Evolutionary conservation across 441 rosid genomes (phyloP).

Genomic region (Populus trichocarpa): DNA sequence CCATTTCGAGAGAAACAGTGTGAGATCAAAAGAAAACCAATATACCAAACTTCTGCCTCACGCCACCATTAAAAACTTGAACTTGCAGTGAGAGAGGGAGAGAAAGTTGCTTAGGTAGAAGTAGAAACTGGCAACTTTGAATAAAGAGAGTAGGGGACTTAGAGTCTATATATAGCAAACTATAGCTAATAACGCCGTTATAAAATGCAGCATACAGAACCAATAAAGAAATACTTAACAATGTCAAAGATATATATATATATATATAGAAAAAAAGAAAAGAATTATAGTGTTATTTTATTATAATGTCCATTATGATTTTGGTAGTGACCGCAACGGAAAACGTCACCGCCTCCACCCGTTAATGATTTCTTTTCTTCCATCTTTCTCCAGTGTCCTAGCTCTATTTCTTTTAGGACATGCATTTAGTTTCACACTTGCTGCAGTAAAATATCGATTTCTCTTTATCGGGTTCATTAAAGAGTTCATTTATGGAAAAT

Average conservation of each 20-base stretch:
- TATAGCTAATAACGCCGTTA: slow-evolving; percentile 55
- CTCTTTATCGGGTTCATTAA: neutral
- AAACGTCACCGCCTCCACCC: slow-evolving; percentile 19
- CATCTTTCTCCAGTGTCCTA: neutral
- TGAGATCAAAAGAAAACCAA: slow-evolving; percentile 19
- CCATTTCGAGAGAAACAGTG: slow-evolving; percentile 47
- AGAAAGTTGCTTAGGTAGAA: neutral
- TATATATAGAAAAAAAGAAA: no score
- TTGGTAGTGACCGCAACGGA: slow-evolving; percentile 18
- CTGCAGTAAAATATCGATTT: neutral
- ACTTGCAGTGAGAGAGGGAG: slow-evolving; percentile 18
- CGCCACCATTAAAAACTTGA: slow-evolving; percentile 48
- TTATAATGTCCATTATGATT: neutral
- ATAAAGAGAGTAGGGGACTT: slow-evolving; percentile 5
- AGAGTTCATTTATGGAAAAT: slow-evolving; percentile 18
- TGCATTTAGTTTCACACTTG: neutral
- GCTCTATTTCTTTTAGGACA: neutral
- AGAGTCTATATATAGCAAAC: slow-evolving; percentile 31
- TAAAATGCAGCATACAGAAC: neutral
- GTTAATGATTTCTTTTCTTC: neutral
- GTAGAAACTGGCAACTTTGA: slow-evolving; percentile 21
- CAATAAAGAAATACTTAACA: neutral
- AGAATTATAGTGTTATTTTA: neutral
- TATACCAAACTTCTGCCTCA: slow-evolving; percentile 50
- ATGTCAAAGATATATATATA: neutral